Evolutionary conservation across 352 stramenopile genomes (phyloP).

Genomic region (Nothophytophthora sp.): DNA sequence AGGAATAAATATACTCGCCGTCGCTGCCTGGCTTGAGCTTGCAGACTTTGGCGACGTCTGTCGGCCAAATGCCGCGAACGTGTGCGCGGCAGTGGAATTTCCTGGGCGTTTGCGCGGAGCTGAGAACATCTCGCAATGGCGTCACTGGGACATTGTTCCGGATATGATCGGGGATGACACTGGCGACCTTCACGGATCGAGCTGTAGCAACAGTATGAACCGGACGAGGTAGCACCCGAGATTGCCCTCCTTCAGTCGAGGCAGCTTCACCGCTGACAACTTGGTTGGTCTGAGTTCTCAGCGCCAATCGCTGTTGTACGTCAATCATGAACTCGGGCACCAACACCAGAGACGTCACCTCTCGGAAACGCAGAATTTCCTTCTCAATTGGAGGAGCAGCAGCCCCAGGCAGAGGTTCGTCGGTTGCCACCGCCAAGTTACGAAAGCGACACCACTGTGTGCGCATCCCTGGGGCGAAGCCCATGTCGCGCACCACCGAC

Average conservation of each 20-base stretch:
- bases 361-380: constrained; percentile 57
- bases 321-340: constrained; percentile 47
- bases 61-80: constrained; percentile 47
- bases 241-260: too few relatives aligned
- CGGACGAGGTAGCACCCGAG: background rate
- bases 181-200: constrained; percentile 14
- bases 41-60: constrained; percentile 45
- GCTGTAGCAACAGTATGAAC: background rate
- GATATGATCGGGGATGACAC: constrained; percentile 51
- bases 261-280: background rate
- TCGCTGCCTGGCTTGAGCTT: constrained; percentile 34
- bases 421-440: constrained; percentile 56
- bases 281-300: background rate
- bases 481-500: constrained; percentile 54
- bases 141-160: constrained; percentile 46
- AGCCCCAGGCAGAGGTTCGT: constrained; percentile 22
- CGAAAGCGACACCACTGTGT: constrained; percentile 72
- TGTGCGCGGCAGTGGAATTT: constrained; percentile 71
- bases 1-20: constrained; percentile 63
- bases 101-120: constrained; percentile 33
- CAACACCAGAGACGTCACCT: constrained; percentile 69
- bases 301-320: constrained; percentile 39
- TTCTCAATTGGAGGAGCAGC: background rate
- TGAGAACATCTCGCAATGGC: constrained; percentile 33
- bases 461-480: constrained; percentile 40